Evolutionary conservation across 2,329 filamentous ascomycete species (phyloP).

Genomic region (Reticulascus tulasneorum): DNA sequence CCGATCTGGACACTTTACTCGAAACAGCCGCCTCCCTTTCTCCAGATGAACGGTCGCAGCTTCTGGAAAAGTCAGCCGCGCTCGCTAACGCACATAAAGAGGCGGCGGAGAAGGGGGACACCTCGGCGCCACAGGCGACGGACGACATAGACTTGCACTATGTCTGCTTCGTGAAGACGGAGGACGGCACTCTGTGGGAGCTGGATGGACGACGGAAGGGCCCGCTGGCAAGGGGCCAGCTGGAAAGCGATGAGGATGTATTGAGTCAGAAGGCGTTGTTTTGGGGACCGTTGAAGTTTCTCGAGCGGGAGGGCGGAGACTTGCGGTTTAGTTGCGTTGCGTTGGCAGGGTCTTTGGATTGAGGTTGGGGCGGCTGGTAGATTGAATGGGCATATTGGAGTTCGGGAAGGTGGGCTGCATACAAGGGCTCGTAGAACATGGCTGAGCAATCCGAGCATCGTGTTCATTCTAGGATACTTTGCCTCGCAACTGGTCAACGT

Average conservation of each 20-base stretch:
- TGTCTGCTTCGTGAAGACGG: constrained; percentile 83
- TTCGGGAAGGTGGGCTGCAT: background rate
- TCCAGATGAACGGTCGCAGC: constrained; percentile 61
- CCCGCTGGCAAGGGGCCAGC: constrained; percentile 49
- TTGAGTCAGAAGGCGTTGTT: constrained; percentile 71
- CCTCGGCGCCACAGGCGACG: constrained; percentile 70
- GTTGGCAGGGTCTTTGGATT: constrained; percentile 49
- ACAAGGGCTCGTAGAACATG: background rate
- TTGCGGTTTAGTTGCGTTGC: constrained; percentile 57
- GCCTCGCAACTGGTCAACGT: no score
- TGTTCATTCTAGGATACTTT: background rate
- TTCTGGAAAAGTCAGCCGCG: constrained; percentile 72
- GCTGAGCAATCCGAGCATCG: background rate
- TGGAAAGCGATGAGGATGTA: constrained; percentile 63
- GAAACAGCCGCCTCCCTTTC: constrained; percentile 65
- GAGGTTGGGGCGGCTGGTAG: constrained; percentile 5
- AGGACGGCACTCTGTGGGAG: constrained; percentile 60
- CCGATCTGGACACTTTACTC: constrained; percentile 62
- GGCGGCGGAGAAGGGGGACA: constrained; percentile 75
- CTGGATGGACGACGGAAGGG: constrained; percentile 57
- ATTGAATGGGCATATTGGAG: background rate
- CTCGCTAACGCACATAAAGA: constrained; percentile 75
- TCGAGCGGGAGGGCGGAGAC: constrained; percentile 52
- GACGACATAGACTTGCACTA: constrained; percentile 91
- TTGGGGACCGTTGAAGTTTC: constrained; percentile 58